A percentile compares a stretch with the other conserved stretches of the same genome.
phyloP scores from a whole-genome alignment of 106 monocot species.

The Posidonia australis region DNA sequence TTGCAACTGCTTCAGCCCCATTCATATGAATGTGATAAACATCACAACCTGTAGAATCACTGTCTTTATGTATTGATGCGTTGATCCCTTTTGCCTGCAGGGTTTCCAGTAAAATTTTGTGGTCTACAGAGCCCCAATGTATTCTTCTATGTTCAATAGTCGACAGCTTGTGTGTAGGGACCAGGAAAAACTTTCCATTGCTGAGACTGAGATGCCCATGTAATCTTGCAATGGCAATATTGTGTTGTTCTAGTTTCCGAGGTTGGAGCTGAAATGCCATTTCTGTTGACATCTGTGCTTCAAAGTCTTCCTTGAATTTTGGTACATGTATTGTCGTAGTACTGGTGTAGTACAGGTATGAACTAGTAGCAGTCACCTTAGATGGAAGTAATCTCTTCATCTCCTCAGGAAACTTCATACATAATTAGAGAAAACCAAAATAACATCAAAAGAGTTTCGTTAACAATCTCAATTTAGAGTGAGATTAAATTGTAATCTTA shows the following conservation, averaged over 20 bases:
- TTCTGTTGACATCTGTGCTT: constrained; percentile 5
- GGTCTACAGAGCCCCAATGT: constrained; percentile 2
- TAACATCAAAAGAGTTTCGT: too few species aligned
- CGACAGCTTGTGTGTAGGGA: background rate
- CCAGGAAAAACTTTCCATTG: background rate
- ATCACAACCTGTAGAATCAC: background rate
- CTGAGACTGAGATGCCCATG: background rate
- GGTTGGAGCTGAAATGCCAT: constrained; percentile 6
- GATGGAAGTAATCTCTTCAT: background rate
- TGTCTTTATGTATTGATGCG: background rate
- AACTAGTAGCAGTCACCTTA: background rate
- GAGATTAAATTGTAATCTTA: too few species aligned
- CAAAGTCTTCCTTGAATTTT: constrained; percentile 1
- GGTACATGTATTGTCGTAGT: background rate
- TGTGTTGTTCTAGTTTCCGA: background rate
- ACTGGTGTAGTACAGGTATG: background rate
- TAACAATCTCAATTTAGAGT: too few species aligned
- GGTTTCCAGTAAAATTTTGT: background rate
- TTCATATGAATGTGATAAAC: background rate
- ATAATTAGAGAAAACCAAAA: too few species aligned
- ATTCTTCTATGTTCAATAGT: background rate
- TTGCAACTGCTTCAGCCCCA: background rate
- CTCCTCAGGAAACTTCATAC: constrained; percentile 1
- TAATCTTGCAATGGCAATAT: constrained; percentile 1
- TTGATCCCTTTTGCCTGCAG: background rate